Evolutionary conservation across 495 filamentous ascomycete genomes (phyloP).

Genomic region (Lophiostoma macrostomum): DNA sequence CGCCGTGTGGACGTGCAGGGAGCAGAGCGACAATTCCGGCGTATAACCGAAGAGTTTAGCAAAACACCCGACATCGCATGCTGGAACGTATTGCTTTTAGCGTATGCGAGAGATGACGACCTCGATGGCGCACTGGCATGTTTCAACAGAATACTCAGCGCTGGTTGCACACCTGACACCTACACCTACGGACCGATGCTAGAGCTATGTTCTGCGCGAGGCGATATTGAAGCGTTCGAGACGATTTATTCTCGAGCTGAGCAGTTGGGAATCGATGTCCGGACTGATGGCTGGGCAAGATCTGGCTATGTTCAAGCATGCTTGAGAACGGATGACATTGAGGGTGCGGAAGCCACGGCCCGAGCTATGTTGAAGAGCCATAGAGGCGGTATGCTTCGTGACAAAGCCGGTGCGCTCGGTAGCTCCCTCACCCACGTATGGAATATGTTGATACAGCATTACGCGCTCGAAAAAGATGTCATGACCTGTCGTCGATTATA

Average conservation of each 20-base stretch:
- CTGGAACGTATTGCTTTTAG: constrained; percentile 78
- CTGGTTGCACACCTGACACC: constrained; percentile 48
- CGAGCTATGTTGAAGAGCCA: constrained; percentile 43
- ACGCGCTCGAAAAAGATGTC: constrained; percentile 65
- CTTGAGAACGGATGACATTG: constrained; percentile 44
- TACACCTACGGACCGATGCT: constrained; percentile 71
- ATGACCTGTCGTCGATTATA: constrained; percentile 58
- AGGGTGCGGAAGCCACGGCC: constrained; percentile 34
- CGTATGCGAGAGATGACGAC: constrained; percentile 63
- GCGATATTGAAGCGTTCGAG: constrained; percentile 67
- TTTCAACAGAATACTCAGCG: constrained; percentile 55
- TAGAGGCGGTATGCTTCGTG: constrained; percentile 24
- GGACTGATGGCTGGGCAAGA: constrained; percentile 35
- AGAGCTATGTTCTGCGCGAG: constrained; percentile 63
- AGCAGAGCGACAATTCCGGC: constrained; percentile 57
- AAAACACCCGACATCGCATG: constrained; percentile 52
- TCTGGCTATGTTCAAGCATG: constrained; percentile 65
- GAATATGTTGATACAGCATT: constrained; percentile 69
- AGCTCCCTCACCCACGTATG: constrained; percentile 61
- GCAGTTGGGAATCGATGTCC: constrained; percentile 8
- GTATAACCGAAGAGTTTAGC: constrained; percentile 52
- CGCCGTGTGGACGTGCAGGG: constrained; percentile 57
- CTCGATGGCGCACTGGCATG: constrained; percentile 57
- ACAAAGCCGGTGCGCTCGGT: constrained; percentile 23
- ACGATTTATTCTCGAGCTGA: constrained; percentile 50